Evolutionary conservation across 306 rosid genomes (phyloP).

Genomic region (Cyamopsis tetragonoloba): DNA sequence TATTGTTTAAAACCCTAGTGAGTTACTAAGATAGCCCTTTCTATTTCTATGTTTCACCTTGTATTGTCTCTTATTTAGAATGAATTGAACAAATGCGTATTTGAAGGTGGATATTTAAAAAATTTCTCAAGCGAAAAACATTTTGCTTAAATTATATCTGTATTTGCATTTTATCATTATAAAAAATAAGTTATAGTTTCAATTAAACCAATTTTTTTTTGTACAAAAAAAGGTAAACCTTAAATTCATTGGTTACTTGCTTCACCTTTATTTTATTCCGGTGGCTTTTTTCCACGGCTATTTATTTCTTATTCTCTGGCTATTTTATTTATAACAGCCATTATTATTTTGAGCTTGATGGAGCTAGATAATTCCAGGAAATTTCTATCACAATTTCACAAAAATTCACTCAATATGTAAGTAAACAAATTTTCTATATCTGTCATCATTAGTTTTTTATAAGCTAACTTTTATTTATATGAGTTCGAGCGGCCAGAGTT

Average conservation of each 20-base stretch:
- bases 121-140: not conserved
- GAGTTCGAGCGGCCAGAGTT: no score
- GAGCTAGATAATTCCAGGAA: not conserved
- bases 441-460: no score
- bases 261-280: not conserved
- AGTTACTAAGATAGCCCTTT: no score
- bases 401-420: constrained; percentile 19
- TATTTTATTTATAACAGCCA: not conserved
- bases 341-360: constrained; percentile 1
- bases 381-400: not conserved
- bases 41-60: no score
- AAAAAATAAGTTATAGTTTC: not conserved
- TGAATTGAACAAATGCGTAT: no score
- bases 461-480: no score
- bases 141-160: not conserved
- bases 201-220: no score
- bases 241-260: not conserved
- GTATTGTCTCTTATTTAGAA: no score
- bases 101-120: no score
- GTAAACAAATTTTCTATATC: not conserved
- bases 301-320: not conserved
- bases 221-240: no score
- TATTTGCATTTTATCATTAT: not conserved
- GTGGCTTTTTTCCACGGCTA: not conserved
- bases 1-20: no score